Conservation (phyloP, 192 early-diverging fungal genomes). For the Obelidium mucronatum region DNA sequence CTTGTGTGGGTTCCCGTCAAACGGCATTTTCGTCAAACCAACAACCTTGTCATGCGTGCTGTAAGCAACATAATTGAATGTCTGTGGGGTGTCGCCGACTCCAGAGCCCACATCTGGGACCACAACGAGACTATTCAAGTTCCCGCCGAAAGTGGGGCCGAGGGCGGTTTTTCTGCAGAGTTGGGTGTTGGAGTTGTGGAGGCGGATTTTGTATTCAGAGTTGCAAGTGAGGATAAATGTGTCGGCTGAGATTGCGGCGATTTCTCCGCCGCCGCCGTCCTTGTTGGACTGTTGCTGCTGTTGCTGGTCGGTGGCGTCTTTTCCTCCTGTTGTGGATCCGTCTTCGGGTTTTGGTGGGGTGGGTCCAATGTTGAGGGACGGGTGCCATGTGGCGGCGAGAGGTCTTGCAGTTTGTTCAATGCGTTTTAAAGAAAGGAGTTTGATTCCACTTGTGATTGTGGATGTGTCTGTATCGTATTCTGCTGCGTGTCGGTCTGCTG, state of each 20-base stretch:
- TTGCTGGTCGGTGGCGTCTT: neutral
- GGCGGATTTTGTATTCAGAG: conserved; percentile 51
- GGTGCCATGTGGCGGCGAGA: conserved; percentile 49
- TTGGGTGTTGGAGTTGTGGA: conserved; percentile 51
- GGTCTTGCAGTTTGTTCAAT: conserved; percentile 60
- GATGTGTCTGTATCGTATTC: conserved; percentile 56
- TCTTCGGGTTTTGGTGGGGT: neutral
- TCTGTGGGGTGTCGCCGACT: neutral
- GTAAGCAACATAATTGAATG: conserved; percentile 50
- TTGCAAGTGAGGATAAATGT: conserved; percentile 54
- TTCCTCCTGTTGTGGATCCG: neutral
- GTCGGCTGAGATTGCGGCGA: conserved; percentile 33
- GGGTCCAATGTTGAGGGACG: neutral
- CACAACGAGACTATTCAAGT: conserved; percentile 21
- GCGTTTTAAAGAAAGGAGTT: conserved; percentile 40
- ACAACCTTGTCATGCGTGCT: conserved; percentile 55
- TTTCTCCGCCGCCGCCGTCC: conserved; percentile 3
- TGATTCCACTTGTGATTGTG: conserved; percentile 47
- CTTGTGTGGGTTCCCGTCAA: conserved; percentile 65
- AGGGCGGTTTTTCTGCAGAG: conserved; percentile 62
- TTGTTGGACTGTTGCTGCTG: neutral
- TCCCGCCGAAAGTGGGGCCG: conserved; percentile 63
- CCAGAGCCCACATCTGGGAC: conserved; percentile 12
- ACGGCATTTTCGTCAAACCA: conserved; percentile 62
- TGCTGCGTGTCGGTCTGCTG: conserved; percentile 52